Percentiles rank a stretch among this genome's conserved stretches.
These are phyloP conservation scores for Talaromyces sp. DNA, from an alignment of 2,329 filamentous ascomycete genomes.

Conservation along the genomic window DNA sequence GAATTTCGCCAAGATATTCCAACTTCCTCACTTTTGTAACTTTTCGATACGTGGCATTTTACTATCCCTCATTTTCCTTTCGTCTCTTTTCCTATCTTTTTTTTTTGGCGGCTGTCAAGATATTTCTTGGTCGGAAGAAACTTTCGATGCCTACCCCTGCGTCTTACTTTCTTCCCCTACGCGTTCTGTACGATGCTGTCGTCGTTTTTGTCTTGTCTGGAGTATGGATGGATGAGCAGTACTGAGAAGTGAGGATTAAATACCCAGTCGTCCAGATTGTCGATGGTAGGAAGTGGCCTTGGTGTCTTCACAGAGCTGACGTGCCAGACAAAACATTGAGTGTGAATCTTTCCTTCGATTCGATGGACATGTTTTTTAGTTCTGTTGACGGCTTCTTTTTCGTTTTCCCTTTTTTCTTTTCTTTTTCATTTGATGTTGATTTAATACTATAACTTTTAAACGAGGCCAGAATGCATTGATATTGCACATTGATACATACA, in stretches of 20 bases:
- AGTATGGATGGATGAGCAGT: neutral
- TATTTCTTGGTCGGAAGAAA: neutral
- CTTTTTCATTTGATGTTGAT: slow-evolving; percentile 6
- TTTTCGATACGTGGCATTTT: neutral
- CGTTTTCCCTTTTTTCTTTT: neutral
- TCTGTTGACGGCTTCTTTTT: neutral
- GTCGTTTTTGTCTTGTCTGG: neutral
- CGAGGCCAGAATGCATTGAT: slow-evolving; percentile 2
- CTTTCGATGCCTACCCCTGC: neutral
- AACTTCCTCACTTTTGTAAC: neutral
- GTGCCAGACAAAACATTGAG: neutral
- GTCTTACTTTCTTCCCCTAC: neutral
- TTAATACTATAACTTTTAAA: slow-evolving; percentile 4
- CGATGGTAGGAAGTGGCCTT: neutral
- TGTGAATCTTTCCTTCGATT: slow-evolving; percentile 9
- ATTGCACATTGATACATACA: neutral
- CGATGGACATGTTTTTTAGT: slow-evolving; percentile 14
- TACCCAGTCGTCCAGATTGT: neutral
- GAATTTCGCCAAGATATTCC: neutral
- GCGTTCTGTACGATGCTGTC: neutral
- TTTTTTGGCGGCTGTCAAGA: neutral
- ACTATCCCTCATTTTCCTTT: neutral
- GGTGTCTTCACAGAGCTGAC: neutral
- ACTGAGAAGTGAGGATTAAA: neutral
- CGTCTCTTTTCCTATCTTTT: neutral